Evolutionary conservation across 768 basidiomycete species (phyloP).

Genomic region (Mrakia gelida): DNA sequence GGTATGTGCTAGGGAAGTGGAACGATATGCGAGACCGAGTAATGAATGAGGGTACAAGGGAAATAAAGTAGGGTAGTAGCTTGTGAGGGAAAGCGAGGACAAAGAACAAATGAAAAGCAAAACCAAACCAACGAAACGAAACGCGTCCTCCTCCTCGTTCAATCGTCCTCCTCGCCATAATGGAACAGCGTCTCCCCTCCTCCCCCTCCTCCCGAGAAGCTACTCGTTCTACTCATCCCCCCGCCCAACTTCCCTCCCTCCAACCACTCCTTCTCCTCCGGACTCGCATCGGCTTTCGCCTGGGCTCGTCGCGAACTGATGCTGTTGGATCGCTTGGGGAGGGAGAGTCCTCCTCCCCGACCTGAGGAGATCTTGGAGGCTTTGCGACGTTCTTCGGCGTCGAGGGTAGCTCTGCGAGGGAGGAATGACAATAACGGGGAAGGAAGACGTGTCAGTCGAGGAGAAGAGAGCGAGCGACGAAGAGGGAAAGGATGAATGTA

Average conservation of each 20-base stretch:
- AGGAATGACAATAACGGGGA: not conserved
- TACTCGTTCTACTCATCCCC: not conserved
- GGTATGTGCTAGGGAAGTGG: too few species aligned
- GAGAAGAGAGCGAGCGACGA: not conserved
- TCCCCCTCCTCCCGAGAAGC: not conserved
- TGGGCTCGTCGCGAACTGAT: not conserved
- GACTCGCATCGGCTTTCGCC: not conserved
- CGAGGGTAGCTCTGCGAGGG: not conserved
- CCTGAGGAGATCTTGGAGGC: conserved; percentile 14
- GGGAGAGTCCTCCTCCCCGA: conserved; percentile 5
- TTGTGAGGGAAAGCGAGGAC: too few species aligned
- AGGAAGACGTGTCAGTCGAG: not conserved
- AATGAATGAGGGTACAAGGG: too few species aligned
- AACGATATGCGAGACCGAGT: too few species aligned
- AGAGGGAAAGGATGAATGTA: not conserved
- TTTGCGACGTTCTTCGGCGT: conserved; percentile 19
- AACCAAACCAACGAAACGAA: not conserved
- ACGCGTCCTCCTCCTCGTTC: not conserved
- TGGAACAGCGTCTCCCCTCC: not conserved
- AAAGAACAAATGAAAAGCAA: too few species aligned
- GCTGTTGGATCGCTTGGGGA: not conserved
- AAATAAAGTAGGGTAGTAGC: too few species aligned
- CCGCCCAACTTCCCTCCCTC: not conserved
- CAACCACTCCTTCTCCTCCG: conserved; percentile 15
- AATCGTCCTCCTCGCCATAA: not conserved